Percentiles rank a stretch among this genome's conserved stretches.
Evolutionary conservation across 2,329 filamentous ascomycete genomes (phyloP).

Genomic region (Kalaharituber pfeilii): DNA sequence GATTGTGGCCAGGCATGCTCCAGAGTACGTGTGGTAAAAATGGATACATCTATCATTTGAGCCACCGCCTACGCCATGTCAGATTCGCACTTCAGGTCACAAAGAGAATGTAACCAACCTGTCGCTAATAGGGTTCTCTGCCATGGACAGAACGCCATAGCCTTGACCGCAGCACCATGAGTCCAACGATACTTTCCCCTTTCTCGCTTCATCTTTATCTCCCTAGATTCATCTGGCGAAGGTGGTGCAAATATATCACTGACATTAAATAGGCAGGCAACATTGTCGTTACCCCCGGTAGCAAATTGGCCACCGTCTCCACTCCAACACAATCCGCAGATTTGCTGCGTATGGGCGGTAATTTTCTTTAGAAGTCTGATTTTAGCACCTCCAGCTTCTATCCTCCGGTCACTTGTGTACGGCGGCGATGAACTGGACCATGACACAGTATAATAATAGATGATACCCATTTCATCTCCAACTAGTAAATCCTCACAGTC

Average conservation of each 20-base stretch:
- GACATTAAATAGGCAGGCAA: conserved; percentile 63
- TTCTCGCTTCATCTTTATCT: conserved; percentile 18
- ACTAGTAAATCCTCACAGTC: conserved; percentile 60
- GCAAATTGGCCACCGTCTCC: conserved; percentile 58
- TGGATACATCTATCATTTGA: conserved; percentile 91
- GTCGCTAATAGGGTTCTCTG: conserved; percentile 72
- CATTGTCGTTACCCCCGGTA: conserved; percentile 83
- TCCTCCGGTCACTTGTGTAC: conserved; percentile 21
- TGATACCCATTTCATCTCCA: conserved; percentile 62
- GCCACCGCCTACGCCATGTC: conserved; percentile 43
- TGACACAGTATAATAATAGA: conserved; percentile 82
- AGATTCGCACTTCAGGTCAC: neutral
- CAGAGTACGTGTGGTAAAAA: conserved; percentile 78
- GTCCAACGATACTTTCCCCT: conserved; percentile 46
- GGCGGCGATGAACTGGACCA: conserved; percentile 38
- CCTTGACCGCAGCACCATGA: conserved; percentile 82
- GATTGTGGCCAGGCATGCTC: conserved; percentile 72
- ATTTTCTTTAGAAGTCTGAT: conserved; percentile 65
- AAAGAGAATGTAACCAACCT: conserved; percentile 25
- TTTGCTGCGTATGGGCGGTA: conserved; percentile 65
- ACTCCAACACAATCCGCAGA: conserved; percentile 87
- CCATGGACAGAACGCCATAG: conserved; percentile 94
- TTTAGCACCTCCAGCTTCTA: conserved; percentile 43
- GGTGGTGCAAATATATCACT: conserved; percentile 33
- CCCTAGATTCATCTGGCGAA: conserved; percentile 1